Percentiles rank a stretch among this genome's conserved stretches.
Conservation (phyloP, 495 filamentous ascomycete genomes). For the Parathielavia hyrcaniae region DNA sequence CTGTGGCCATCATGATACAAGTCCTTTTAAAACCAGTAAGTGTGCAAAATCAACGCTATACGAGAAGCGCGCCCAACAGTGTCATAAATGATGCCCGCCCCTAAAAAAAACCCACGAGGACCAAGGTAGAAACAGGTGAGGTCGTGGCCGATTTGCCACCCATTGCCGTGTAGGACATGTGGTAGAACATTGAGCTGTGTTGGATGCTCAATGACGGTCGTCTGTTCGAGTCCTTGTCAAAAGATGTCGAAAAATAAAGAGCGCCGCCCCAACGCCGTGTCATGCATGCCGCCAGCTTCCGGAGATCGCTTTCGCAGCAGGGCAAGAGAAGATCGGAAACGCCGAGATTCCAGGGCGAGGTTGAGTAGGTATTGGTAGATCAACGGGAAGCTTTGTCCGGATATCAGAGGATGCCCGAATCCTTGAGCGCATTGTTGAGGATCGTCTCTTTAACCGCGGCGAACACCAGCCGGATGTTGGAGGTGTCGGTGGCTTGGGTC, state of each 20-base stretch:
- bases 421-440: slow-evolving; percentile 93
- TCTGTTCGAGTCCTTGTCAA: neutral
- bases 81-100: neutral
- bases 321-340: slow-evolving; percentile 7
- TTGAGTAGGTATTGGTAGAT: neutral
- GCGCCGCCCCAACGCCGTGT: slow-evolving; percentile 27
- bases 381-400: neutral
- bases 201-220: neutral
- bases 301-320: slow-evolving; percentile 12
- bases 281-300: slow-evolving; percentile 23
- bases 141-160: neutral
- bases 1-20: neutral
- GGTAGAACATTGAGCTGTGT: neutral
- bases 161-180: neutral
- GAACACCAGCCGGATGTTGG: slow-evolving; percentile 95
- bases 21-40: neutral
- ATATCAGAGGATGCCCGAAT: slow-evolving; percentile 86
- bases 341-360: neutral
- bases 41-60: neutral
- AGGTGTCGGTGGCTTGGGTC: slow-evolving; percentile 97
- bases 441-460: slow-evolving; percentile 99
- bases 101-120: neutral
- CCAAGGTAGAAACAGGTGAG: neutral
- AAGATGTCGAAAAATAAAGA: neutral
- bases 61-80: neutral